These are phyloP conservation scores for Rhizomucor pusillus DNA, from an alignment of 371 early-diverging fungal genomes.

Conservation along the genomic window DNA sequence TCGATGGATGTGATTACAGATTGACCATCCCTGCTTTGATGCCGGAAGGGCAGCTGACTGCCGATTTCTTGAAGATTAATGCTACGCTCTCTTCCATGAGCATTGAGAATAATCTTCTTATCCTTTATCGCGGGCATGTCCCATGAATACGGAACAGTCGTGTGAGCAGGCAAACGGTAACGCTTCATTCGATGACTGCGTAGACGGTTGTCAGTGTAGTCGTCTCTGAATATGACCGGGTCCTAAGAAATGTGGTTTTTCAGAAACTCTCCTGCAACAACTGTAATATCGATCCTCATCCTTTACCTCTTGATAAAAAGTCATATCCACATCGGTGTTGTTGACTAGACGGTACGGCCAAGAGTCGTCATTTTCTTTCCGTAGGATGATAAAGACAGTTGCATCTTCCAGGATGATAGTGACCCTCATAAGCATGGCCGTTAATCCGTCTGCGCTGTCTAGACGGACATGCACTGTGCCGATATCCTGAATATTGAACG, in stretches of 20 bases:
- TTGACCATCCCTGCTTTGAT: slow-evolving; percentile 29
- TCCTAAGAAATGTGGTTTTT: slow-evolving; percentile 22
- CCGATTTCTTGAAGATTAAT: slow-evolving; percentile 92
- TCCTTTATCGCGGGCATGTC: slow-evolving; percentile 81
- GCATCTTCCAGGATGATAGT: slow-evolving; percentile 83
- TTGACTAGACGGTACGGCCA: slow-evolving; percentile 96
- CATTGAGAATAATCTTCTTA: slow-evolving; percentile 73
- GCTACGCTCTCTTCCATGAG: slow-evolving; percentile 71
- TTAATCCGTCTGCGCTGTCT: slow-evolving; percentile 47
- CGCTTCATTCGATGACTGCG: slow-evolving; percentile 29
- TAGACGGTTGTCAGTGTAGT: slow-evolving; percentile 18
- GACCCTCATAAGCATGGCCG: slow-evolving; percentile 71
- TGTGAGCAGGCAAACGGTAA: slow-evolving; percentile 65
- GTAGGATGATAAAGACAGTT: slow-evolving; percentile 83
- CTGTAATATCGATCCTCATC: not conserved
- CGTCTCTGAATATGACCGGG: slow-evolving; percentile 32
- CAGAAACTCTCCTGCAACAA: too few relatives aligned
- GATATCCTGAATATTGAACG: slow-evolving; percentile 84
- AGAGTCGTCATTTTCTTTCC: slow-evolving; percentile 63
- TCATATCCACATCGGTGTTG: slow-evolving; percentile 73
- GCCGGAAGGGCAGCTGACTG: slow-evolving; percentile 78
- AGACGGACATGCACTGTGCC: slow-evolving; percentile 83
- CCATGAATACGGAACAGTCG: slow-evolving; percentile 88
- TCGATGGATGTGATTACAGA: slow-evolving; percentile 74
- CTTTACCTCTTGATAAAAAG: slow-evolving; percentile 76